Evolutionary conservation across 352 stramenopile genomes (phyloP).

Genomic region (Phytophthora nicotianae): DNA sequence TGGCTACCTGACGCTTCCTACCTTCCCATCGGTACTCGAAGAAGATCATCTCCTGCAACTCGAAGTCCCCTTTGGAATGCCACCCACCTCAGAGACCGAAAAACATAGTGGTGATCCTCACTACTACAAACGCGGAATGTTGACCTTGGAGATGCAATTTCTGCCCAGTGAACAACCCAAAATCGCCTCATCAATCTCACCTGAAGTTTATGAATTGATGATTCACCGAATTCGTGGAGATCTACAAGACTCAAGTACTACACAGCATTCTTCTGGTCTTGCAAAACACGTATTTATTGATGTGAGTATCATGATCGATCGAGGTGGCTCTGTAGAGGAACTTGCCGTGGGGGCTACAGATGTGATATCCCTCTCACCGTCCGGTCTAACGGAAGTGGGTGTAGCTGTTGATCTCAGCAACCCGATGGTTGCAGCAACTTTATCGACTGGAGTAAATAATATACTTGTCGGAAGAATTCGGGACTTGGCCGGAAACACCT

Average conservation of each 20-base stretch:
- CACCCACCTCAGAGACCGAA: neutral
- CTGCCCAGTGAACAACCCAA: slow-evolving; percentile 13
- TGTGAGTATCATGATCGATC: slow-evolving; percentile 21
- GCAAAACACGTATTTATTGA: slow-evolving; percentile 25
- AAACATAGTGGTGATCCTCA: slow-evolving; percentile 8
- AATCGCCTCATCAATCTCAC: too few relatives aligned
- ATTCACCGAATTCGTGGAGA: slow-evolving; percentile 29
- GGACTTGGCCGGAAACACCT: slow-evolving; percentile 20
- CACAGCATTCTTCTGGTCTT: neutral
- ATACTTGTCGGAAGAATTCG: slow-evolving; percentile 34
- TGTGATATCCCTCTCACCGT: slow-evolving; percentile 11
- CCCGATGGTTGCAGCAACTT: slow-evolving; percentile 13
- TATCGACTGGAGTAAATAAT: slow-evolving; percentile 4
- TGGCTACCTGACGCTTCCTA: slow-evolving; percentile 32
- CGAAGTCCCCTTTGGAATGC: slow-evolving; percentile 33
- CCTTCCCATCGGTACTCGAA: slow-evolving; percentile 29
- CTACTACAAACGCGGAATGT: slow-evolving; percentile 29
- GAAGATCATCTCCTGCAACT: slow-evolving; percentile 38
- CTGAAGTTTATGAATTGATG: slow-evolving; percentile 23
- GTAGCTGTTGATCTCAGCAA: slow-evolving; percentile 35
- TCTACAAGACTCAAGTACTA: neutral
- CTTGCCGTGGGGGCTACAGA: slow-evolving; percentile 16
- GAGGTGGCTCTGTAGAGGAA: slow-evolving; percentile 5
- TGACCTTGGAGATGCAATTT: slow-evolving; percentile 48
- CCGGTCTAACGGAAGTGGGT: slow-evolving; percentile 20